Evolutionary conservation across 257 asterid genomes (phyloP).

Genomic region (Gentiana dahurica): DNA sequence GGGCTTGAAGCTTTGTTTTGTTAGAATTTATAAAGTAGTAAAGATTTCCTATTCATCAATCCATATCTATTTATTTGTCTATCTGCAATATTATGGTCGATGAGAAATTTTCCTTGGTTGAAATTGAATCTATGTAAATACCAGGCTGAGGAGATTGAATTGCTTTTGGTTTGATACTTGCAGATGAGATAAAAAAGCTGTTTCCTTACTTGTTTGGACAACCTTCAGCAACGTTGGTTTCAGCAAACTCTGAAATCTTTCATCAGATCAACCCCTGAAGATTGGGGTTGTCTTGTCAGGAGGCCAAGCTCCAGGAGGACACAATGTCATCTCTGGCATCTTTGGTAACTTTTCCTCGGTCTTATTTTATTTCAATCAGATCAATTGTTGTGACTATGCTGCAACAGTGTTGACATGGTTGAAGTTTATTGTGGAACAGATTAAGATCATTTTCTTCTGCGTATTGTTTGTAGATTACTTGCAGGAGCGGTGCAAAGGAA

Average conservation of each 20-base stretch:
- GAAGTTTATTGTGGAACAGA: neutral
- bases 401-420: neutral
- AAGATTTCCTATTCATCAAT: no score
- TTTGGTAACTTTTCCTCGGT: slow-evolving; percentile 37
- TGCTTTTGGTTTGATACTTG: slow-evolving; percentile 9
- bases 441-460: slow-evolving; percentile 4
- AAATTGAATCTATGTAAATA: neutral
- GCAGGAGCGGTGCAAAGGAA: slow-evolving; percentile 84
- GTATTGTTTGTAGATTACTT: slow-evolving; percentile 53
- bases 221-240: slow-evolving; percentile 73
- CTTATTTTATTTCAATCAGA: neutral
- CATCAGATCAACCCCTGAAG: slow-evolving; percentile 37
- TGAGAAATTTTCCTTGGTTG: neutral
- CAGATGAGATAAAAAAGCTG: slow-evolving; percentile 88
- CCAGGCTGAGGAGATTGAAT: neutral
- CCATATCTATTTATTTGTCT: neutral
- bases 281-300: slow-evolving; percentile 94
- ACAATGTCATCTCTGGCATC: slow-evolving; percentile 93
- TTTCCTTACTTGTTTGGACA: slow-evolving; percentile 85
- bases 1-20: no score
- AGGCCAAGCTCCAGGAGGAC: slow-evolving; percentile 99
- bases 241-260: slow-evolving; percentile 33
- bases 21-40: no score
- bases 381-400: neutral
- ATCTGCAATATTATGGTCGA: no score